Percentiles rank a stretch among this genome's conserved stretches.
phyloP scores from a whole-genome alignment of 495 filamentous ascomycete species.

The Podospora appendiculata region DNA sequence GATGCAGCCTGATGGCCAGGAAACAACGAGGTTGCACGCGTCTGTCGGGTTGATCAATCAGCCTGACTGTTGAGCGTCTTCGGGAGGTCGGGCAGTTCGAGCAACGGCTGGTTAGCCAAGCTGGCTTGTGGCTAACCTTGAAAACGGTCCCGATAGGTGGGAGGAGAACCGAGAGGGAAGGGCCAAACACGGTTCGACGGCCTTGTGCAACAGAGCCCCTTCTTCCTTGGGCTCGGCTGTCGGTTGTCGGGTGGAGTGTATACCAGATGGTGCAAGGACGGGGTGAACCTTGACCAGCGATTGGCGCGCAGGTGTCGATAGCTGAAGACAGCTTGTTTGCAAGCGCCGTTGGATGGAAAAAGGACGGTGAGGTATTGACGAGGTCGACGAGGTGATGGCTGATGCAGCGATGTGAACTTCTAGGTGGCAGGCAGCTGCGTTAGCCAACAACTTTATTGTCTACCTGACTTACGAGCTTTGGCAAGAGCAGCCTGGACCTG shows the following conservation, averaged over 20 bases:
- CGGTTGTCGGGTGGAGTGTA: too few species aligned
- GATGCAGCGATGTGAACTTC: background rate
- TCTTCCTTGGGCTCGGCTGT: too few species aligned
- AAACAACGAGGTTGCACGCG: background rate
- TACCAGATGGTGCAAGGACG: too few species aligned
- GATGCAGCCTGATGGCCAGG: background rate
- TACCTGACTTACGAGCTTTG: background rate
- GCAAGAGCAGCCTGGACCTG: background rate
- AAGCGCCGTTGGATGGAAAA: background rate
- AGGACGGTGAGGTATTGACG: background rate
- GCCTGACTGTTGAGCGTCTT: background rate
- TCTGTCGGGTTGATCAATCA: conserved; percentile 6
- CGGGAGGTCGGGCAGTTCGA: background rate
- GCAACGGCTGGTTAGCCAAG: background rate
- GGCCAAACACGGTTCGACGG: too few species aligned
- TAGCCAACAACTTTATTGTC: background rate
- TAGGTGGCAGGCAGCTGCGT: background rate
- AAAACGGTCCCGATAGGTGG: too few species aligned
- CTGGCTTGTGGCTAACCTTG: too few species aligned
- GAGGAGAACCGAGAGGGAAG: too few species aligned
- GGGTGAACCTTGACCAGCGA: too few species aligned
- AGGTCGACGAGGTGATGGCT: background rate
- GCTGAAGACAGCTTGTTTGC: background rate
- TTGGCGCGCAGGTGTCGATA: too few species aligned
- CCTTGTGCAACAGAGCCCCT: too few species aligned